Evolutionary conservation across 352 stramenopile species (phyloP).

Genomic region (Halophytophthora polymorphica): DNA sequence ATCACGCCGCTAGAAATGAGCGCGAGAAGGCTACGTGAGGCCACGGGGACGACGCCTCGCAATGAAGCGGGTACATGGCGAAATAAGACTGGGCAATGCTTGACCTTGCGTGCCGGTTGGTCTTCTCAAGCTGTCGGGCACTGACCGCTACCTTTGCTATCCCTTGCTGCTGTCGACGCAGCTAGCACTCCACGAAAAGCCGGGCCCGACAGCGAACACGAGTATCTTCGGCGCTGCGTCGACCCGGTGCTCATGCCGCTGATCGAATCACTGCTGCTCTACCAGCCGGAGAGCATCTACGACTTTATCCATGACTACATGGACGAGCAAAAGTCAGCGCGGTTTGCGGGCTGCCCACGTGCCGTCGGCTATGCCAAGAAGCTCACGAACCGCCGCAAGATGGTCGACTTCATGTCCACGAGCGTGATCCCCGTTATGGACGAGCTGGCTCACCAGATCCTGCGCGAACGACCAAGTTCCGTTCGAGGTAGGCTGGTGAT

Average conservation of each 20-base stretch:
- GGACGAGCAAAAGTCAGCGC: conserved; percentile 43
- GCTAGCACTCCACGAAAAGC: conserved; percentile 21
- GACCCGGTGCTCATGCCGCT: conserved; percentile 82
- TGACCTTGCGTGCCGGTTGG: background rate
- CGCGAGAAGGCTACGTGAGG: conserved; percentile 31
- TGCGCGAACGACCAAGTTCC: conserved; percentile 64
- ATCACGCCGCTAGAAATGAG: conserved; percentile 22
- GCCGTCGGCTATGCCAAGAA: conserved; percentile 60
- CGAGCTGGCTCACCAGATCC: conserved; percentile 74
- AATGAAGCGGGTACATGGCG: conserved; percentile 3
- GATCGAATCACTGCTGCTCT: conserved; percentile 75
- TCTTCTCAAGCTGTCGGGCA: background rate
- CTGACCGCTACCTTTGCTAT: background rate
- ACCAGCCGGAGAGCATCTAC: conserved; percentile 77
- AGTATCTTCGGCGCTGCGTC: conserved; percentile 75
- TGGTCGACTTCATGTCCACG: conserved; percentile 84
- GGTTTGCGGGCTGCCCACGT: conserved; percentile 29
- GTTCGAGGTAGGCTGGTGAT: conserved; percentile 39
- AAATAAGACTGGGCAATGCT: background rate
- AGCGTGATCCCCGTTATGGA: conserved; percentile 85
- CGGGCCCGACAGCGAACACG: conserved; percentile 56
- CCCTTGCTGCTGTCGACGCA: background rate
- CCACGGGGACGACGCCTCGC: conserved; percentile 20
- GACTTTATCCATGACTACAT: conserved; percentile 83
- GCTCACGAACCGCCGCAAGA: conserved; percentile 65